Base-by-base conservation (phyloP, 148 eudicot species). In the Simmondsia chinensis region DNA sequence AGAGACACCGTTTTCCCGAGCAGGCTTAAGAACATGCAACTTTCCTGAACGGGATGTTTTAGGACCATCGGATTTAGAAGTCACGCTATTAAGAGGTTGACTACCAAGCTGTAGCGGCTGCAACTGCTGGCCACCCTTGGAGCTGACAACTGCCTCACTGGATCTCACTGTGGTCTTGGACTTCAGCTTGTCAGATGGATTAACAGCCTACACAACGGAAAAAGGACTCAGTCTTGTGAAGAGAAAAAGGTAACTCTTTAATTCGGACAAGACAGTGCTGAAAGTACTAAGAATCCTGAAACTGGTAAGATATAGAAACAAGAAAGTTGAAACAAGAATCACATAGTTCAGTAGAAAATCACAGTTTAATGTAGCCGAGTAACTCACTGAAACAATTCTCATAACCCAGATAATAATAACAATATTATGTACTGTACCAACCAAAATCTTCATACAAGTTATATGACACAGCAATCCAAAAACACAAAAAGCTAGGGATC, bases 111-210 rank as follows among this genome's bases (percentile, higher is more conserved):
- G 88, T 23, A 68, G 56, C 29, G 76, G 60, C 19, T 72, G 40
- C 48, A 63, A 68, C 43, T 59, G 75, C 28, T 74, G 94, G 33
- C 62, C 65, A 72, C 50, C 61, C 66, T 74, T 87, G 0, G 76
- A 41, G 40, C 70, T 70, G 41, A 39, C 64, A 30, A 22, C 36
- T 18, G 42, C 56, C 13, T 82, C 96, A 52, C 48, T 57, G 20
- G 70, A 53, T 52, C 80, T 75, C 8, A 36, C 50, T 15, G 77
- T 53, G 19, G 68, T 30, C 61, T 82, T 86, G 14, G 74, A 54
- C 64, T 80, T 87, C 57, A 66, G 49, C 71, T 77, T 87, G 54
- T 87, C 94, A 16, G 73, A 66, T 43, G 76, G 52, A 44, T 59
- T 66, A 48, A 55, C 69, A 36, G 58, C 79, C 96, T 87, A 59